Conservation (phyloP, 495 filamentous ascomycete genomes). For the Aspergillus wentii region DNA sequence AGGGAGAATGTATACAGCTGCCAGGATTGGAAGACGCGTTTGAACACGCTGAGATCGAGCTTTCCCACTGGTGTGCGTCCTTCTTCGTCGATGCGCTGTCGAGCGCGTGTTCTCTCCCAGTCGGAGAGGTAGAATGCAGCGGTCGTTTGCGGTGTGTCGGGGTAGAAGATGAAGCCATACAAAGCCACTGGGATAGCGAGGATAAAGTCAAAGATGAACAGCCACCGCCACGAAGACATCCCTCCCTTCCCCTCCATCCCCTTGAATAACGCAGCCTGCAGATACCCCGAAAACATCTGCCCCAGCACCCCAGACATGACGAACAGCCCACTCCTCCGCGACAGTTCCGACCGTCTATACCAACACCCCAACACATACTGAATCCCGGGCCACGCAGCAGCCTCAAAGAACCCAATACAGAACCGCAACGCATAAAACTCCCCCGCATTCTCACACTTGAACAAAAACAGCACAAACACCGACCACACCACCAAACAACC, state of each 20-base stretch:
- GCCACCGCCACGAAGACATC: conserved; percentile 59
- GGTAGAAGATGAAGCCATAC: conserved; percentile 8
- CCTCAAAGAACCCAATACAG: conserved; percentile 10
- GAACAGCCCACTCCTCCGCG: conserved; percentile 10
- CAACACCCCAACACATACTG: conserved; percentile 16
- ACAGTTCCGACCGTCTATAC: conserved; percentile 17
- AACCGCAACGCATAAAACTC: conserved; percentile 14
- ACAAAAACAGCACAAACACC: conserved; percentile 11
- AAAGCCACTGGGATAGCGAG: conserved; percentile 14
- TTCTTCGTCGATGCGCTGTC: too few relatives aligned
- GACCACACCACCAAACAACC: conserved; percentile 12
- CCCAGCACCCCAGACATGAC: conserved; percentile 10
- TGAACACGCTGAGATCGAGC: too few relatives aligned
- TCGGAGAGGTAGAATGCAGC: conserved; percentile 12
- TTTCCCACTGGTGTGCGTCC: too few relatives aligned
- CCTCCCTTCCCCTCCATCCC: conserved; percentile 47
- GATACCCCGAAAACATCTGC: conserved; percentile 13
- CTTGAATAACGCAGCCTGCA: conserved; percentile 10
- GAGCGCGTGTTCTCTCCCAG: too few relatives aligned
- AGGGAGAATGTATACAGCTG: too few relatives aligned
- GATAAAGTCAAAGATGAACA: conserved; percentile 58
- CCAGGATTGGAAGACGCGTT: too few relatives aligned
- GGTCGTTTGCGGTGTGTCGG: conserved; percentile 9
- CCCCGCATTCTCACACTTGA: conserved; percentile 5
- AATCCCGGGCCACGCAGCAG: conserved; percentile 11